Base-by-base conservation (phyloP, 164 flowering plant genomes). In the Chimonanthus praecox region DNA sequence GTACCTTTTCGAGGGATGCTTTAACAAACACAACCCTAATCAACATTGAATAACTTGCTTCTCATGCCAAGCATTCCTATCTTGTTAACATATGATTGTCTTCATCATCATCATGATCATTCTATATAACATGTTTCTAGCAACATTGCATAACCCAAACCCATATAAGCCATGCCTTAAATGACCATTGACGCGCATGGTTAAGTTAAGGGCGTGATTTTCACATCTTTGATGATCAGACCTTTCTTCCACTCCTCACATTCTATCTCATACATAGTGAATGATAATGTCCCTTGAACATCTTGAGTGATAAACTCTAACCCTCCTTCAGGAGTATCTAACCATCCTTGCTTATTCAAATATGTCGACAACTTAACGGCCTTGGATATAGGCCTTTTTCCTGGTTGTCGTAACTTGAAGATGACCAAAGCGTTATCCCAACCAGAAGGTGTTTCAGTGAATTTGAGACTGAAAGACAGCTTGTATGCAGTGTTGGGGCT, bases 221-320 rank as follows among this genome's bases (percentile, higher is more conserved):
- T 61, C 20, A 74, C 77, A n/a, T 69, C 72, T 74, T 69, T 63
- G 6, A 74, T 69, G 4, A 69, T 0, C 18, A 74, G 62, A 49
- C 77, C 77, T 20, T 8, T n/a, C 21, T 69, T 74, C 47, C 71
- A 70, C 9, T 69, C 68, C 48, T 74, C 72, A 46, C 72, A 69
- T 69, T 74, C 77, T 3, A 74, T 74, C 62, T 74, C 77, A 33
- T 69, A 74, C 77, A 74, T 69, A 8, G 72, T 67, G 21, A 54
- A 54, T 54, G 60, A 11, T 54, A 54, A n/a, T n/a, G 5, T 54
- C 16, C 60, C 60, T 54, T 13, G 16, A 54, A 2, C 16, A 13
- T 54, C 60, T 54, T 54, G 60, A 13, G 60, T 54, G 16, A 54
- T 2, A 10, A 54, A 54, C 60, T 54, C 60, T n/a, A 54, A n/a